Evolutionary conservation across 306 rosid genomes (phyloP).

Genomic region (Corylus avellana): DNA sequence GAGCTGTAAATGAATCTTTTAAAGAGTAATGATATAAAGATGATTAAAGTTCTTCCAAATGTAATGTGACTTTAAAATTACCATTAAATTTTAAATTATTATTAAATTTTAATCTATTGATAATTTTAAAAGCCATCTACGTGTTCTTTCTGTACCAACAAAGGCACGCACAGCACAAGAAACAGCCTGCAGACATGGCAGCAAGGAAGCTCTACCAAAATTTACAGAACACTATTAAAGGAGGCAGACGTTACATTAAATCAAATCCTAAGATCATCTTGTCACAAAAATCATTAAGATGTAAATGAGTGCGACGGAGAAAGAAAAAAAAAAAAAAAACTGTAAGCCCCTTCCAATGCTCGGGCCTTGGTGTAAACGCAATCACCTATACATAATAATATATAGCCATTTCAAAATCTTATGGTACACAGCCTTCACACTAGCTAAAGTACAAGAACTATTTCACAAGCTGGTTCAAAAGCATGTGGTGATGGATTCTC

Average conservation of each 20-base stretch:
- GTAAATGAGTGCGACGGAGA: not conserved
- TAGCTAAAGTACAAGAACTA: conserved; percentile 23
- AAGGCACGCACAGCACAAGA: not conserved
- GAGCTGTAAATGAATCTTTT: too few relatives aligned
- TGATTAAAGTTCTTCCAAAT: too few relatives aligned
- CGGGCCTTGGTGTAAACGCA: conserved; percentile 1
- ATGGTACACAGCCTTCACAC: conserved; percentile 34
- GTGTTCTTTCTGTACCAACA: not conserved
- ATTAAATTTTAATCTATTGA: too few relatives aligned
- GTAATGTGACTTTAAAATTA: too few relatives aligned
- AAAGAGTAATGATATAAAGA: too few relatives aligned
- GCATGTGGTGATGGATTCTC: conserved; percentile 20
- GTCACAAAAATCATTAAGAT: not conserved
- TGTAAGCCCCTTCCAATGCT: not conserved
- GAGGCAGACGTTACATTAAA: not conserved
- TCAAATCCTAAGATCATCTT: not conserved
- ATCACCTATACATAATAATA: conserved; percentile 22
- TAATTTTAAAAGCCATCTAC: too few relatives aligned
- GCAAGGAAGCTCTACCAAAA: too few relatives aligned
- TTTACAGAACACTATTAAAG: not conserved
- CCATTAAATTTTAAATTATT: too few relatives aligned
- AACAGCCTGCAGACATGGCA: too few relatives aligned
- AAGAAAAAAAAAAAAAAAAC: not conserved
- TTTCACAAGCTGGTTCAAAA: conserved; percentile 21
- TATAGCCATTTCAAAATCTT: not conserved